Conservation (phyloP, 495 filamentous ascomycete genomes). For the Margaritispora aquatica region DNA sequence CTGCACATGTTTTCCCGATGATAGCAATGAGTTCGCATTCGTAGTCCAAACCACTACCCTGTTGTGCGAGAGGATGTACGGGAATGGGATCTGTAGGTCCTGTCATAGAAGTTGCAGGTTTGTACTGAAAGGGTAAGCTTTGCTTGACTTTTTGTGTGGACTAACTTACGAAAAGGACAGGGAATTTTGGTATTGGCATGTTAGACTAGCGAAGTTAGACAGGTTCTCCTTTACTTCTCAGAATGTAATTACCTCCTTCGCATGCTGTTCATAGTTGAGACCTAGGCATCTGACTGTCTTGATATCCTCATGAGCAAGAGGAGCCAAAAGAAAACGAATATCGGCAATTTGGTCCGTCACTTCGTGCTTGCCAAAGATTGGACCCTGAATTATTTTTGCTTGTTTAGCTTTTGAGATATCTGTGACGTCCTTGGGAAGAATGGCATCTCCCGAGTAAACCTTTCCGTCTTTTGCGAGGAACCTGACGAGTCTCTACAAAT, state of each 20-base stretch:
- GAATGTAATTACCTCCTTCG: conserved; percentile 50
- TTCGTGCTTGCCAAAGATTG: conserved; percentile 64
- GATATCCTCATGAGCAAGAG: conserved; percentile 61
- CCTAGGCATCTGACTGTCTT: conserved; percentile 74
- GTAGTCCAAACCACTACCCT: conserved; percentile 65
- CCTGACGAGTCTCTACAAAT: conserved; percentile 61
- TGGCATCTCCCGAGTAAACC: conserved; percentile 78
- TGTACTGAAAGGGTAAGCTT: conserved; percentile 45
- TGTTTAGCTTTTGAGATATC: conserved; percentile 62
- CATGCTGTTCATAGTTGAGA: conserved; percentile 77
- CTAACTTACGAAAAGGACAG: conserved; percentile 61
- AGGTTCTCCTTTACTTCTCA: neutral
- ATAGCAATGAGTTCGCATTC: conserved; percentile 78
- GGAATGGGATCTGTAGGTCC: conserved; percentile 68
- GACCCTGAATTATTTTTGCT: conserved; percentile 63
- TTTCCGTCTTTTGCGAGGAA: conserved; percentile 72
- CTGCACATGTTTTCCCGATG: conserved; percentile 64
- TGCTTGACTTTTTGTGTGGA: neutral
- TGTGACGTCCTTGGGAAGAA: conserved; percentile 58
- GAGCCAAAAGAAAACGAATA: conserved; percentile 61
- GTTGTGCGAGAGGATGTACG: conserved; percentile 49
- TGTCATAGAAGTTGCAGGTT: conserved; percentile 65
- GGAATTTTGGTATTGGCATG: conserved; percentile 68
- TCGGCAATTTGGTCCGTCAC: conserved; percentile 65
- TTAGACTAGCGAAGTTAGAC: conserved; percentile 42